A percentile compares a stretch with the other conserved stretches of the same genome.
phyloP scores from a whole-genome alignment of 345 rosid species.

The Syzygium aromaticum region DNA sequence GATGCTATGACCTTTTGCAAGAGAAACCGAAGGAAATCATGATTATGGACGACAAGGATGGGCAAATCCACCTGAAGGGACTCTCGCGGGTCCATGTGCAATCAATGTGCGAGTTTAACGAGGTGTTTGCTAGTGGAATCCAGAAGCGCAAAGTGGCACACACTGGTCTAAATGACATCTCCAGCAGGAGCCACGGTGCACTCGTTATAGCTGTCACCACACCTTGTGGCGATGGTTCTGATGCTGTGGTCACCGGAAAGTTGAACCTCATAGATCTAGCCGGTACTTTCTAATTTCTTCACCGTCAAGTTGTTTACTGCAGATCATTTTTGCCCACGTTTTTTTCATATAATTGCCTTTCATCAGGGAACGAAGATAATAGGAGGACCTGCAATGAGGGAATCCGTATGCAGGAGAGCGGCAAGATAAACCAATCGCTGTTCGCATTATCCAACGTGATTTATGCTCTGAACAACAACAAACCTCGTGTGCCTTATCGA shows the following conservation, averaged over 20 bases:
- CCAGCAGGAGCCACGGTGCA: conserved; percentile 92
- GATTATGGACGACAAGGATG: conserved; percentile 63
- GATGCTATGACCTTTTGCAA: conserved; percentile 79
- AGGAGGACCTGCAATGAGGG: conserved; percentile 85
- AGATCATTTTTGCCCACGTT: background rate
- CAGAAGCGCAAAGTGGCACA: conserved; percentile 75
- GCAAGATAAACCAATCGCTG: conserved; percentile 80
- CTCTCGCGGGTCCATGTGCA: conserved; percentile 45
- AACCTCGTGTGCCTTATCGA: conserved; percentile 66
- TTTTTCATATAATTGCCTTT: background rate
- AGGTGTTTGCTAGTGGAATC: conserved; percentile 46
- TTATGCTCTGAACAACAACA: conserved; percentile 71
- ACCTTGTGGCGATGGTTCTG: conserved; percentile 25
- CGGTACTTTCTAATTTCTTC: conserved; percentile 25
- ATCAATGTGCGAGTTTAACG: conserved; percentile 52
- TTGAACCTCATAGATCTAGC: conserved; percentile 92
- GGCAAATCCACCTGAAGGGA: conserved; percentile 73
- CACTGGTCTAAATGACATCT: conserved; percentile 77
- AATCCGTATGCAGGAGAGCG: conserved; percentile 75
- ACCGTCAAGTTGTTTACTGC: background rate
- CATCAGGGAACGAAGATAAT: conserved; percentile 84
- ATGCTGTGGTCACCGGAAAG: conserved; percentile 45
- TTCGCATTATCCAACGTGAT: conserved; percentile 90
- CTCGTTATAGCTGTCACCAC: conserved; percentile 59
- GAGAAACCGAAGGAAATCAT: conserved; percentile 44